These are phyloP conservation scores for Heracleum sosnowskyi DNA, from an alignment of 129 eudicot species.

Conservation along the genomic window DNA sequence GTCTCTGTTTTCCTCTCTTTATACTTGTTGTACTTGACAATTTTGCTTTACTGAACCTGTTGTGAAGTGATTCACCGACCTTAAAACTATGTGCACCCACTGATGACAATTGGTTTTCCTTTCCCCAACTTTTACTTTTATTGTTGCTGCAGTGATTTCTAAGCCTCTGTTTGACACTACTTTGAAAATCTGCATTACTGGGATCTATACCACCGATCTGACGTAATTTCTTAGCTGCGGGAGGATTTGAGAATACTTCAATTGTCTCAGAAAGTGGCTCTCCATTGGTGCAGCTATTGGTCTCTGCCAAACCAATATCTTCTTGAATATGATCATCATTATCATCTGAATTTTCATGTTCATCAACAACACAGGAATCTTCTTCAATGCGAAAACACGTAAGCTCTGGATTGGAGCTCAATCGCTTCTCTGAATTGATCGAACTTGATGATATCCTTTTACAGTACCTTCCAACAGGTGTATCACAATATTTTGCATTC, in stretches of 20 bases:
- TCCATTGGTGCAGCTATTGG: slow-evolving; percentile 20
- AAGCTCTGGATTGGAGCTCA: slow-evolving; percentile 74
- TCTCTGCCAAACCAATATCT: slow-evolving; percentile 20
- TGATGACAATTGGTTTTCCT: slow-evolving; percentile 35
- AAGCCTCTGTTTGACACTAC: slow-evolving; percentile 27
- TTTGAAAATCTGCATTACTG: slow-evolving; percentile 29
- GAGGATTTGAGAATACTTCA: slow-evolving; percentile 20
- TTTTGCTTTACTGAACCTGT: slow-evolving; percentile 33
- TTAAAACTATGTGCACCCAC: slow-evolving; percentile 32
- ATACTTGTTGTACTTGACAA: slow-evolving; percentile 34
- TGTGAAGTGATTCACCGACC: slow-evolving; percentile 33
- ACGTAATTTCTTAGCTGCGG: slow-evolving; percentile 17
- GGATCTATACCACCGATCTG: slow-evolving; percentile 35
- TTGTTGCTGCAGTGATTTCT: slow-evolving; percentile 23
- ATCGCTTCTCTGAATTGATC: slow-evolving; percentile 55
- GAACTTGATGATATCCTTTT: slow-evolving; percentile 52
- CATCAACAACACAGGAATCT: slow-evolving; percentile 63
- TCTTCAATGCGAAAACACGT: slow-evolving; percentile 87
- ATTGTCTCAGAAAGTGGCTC: slow-evolving; percentile 29
- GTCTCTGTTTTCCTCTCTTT: slow-evolving; percentile 38
- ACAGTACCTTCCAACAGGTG: slow-evolving; percentile 59
- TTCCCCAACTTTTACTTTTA: slow-evolving; percentile 24
- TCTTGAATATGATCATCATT: slow-evolving; percentile 27
- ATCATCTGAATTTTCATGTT: slow-evolving; percentile 40
- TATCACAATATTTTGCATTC: slow-evolving; percentile 25